A percentile compares a stretch with the other conserved stretches of the same genome.
These are phyloP conservation scores for Intubia oerlemansii DNA, from an alignment of 2,329 filamentous ascomycete genomes.

Conservation along the genomic window DNA sequence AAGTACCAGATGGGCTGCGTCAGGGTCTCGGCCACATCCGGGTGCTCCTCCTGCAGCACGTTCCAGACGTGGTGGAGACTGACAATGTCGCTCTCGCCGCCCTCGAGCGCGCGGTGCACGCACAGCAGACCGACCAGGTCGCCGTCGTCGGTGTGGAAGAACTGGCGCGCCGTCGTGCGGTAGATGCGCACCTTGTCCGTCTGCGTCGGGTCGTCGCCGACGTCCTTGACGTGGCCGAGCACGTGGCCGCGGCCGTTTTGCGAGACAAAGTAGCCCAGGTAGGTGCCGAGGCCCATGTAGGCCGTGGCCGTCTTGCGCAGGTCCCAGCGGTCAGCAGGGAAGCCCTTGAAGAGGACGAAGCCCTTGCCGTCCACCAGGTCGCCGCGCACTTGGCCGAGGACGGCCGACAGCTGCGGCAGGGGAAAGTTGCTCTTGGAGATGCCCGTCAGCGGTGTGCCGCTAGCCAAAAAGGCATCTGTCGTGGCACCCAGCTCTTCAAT, in stretches of 20 bases:
- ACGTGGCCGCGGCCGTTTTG: slow-evolving; percentile 76
- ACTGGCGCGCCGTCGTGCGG: slow-evolving; percentile 66
- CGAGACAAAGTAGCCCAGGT: slow-evolving; percentile 72
- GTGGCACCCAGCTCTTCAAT: slow-evolving; percentile 43
- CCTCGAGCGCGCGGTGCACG: slow-evolving; percentile 55
- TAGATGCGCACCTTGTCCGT: slow-evolving; percentile 83
- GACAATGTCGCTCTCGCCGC: slow-evolving; percentile 67
- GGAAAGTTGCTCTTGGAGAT: slow-evolving; percentile 29
- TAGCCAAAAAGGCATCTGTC: slow-evolving; percentile 46
- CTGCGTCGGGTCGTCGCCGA: slow-evolving; percentile 59
- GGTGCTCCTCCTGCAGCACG: slow-evolving; percentile 48
- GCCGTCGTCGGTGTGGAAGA: slow-evolving; percentile 67
- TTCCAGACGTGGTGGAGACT: slow-evolving; percentile 70
- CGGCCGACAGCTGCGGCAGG: slow-evolving; percentile 17
- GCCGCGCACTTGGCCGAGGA: slow-evolving; percentile 16
- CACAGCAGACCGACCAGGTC: slow-evolving; percentile 74
- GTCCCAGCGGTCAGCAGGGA: slow-evolving; percentile 59
- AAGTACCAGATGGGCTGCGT: slow-evolving; percentile 77
- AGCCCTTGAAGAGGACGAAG: slow-evolving; percentile 74
- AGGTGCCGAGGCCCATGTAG: slow-evolving; percentile 77
- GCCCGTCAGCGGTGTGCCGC: slow-evolving; percentile 45
- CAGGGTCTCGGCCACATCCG: slow-evolving; percentile 56
- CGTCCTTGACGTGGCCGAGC: slow-evolving; percentile 73
- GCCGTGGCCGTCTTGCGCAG: slow-evolving; percentile 61
- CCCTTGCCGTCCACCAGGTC: slow-evolving; percentile 57